Evolutionary conservation across 139 green algal genomes (phyloP), one percentile per base, ranked within the genome.

Genomic region (Picochlorum costavermella): DNA sequence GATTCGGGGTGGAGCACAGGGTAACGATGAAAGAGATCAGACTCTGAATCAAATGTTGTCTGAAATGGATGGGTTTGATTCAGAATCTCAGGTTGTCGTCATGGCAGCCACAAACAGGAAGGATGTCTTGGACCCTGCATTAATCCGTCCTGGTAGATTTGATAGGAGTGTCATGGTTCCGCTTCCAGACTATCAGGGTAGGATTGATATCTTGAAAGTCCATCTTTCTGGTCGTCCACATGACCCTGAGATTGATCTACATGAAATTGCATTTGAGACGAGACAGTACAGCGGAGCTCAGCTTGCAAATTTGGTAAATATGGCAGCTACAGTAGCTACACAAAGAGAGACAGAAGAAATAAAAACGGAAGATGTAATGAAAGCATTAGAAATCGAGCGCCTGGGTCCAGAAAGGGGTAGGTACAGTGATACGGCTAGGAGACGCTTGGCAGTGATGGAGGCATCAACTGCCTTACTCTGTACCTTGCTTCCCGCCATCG

Each of bases 41-140:
- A 96, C 90, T 6, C 84, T 96, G 14, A 96, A 96, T 78, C 87
- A 93, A 73, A 67, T 97, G 75, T 84, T 97, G 25, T 86, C 84
- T 0, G 88, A 95, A 75, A 83, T 97, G 79, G 91, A 97, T 62
- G 91, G 91, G 23, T 96, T 97, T 53, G 81, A 89, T 48, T 66
- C 77, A 12, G 82, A 88, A 46, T 59, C 67, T 17, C 64, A 73
- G 66, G 88, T 96, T 37, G 88, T 97, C 31, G 86, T 95, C 10
- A 94, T 97, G 80, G 91, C 77, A 3, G 91, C 91, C 33, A 97
- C 90, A 62, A 97, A 97, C 81, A 79, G 87, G 20, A 83, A 81
- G 51, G 91, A 97, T 77, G 84, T 97, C 45, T 78, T 97, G 67
- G 91, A 97, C 68, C 77, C 82, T 1, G 91, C 91, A 1, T 82